Conservation (phyloP, 345 rosid species). For the Pistacia atlantica region DNA sequence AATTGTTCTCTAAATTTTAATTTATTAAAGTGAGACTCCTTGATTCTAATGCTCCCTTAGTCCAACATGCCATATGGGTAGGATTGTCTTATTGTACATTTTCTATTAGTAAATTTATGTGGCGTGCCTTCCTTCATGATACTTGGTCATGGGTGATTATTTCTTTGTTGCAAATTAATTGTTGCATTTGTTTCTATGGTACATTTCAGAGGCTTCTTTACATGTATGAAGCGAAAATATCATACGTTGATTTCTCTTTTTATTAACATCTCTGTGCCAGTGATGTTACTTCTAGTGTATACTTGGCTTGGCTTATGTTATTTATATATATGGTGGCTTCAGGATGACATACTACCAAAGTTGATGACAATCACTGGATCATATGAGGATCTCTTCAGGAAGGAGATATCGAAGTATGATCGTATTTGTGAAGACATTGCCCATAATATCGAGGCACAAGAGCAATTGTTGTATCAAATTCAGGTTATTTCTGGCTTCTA, state of each 20-base stretch:
- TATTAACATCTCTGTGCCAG: background rate
- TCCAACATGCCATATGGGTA: background rate
- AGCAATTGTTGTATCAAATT: conserved; percentile 80
- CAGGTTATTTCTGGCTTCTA: conserved; percentile 55
- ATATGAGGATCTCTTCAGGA: conserved; percentile 91
- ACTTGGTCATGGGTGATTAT: background rate
- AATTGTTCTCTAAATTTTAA: background rate
- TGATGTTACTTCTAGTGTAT: background rate
- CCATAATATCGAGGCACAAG: conserved; percentile 92
- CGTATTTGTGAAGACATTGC: conserved; percentile 80
- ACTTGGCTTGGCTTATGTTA: conserved; percentile 19
- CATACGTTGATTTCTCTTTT: background rate
- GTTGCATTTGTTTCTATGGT: background rate
- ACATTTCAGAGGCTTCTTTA: background rate
- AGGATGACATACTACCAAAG: conserved; percentile 98
- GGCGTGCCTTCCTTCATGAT: background rate
- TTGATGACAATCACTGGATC: conserved; percentile 91
- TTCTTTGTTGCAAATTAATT: background rate
- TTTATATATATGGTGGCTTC: conserved; percentile 36
- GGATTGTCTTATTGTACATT: background rate
- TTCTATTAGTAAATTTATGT: background rate
- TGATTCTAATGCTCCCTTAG: background rate
- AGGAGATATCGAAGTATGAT: conserved; percentile 91
- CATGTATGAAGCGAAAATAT: background rate
- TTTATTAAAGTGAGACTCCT: background rate